A percentile compares a stretch with the other conserved stretches of the same genome.
phyloP scores from a whole-genome alignment of 108 stramenopile genomes.

The Skeletonema tropicum region DNA sequence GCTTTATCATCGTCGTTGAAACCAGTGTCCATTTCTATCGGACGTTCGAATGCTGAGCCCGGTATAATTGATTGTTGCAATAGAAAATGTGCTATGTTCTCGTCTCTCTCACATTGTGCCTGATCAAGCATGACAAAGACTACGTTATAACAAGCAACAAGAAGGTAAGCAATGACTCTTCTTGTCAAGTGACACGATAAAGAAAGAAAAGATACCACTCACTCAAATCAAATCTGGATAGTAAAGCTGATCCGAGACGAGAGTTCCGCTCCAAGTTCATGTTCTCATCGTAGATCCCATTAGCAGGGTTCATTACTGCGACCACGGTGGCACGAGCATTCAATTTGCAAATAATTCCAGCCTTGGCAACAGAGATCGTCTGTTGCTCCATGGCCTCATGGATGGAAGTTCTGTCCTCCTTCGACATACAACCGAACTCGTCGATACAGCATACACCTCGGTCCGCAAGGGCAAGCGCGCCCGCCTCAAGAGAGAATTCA shows the following conservation, averaged over 20 bases:
- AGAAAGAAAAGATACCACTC: not conserved
- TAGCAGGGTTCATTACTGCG: slow-evolving; percentile 93
- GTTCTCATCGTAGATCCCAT: slow-evolving; percentile 80
- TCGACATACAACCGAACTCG: slow-evolving; percentile 90
- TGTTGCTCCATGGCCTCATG: slow-evolving; percentile 99
- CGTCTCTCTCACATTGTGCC: slow-evolving; percentile 70
- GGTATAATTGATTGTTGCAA: slow-evolving; percentile 86
- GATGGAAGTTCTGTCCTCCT: slow-evolving; percentile 88
- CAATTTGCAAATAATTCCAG: slow-evolving; percentile 96
- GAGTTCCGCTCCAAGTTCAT: slow-evolving; percentile 87
- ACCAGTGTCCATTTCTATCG: slow-evolving; percentile 21
- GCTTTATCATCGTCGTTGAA: slow-evolving; percentile 25
- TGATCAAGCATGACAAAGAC: slow-evolving; percentile 84
- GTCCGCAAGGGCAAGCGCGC: slow-evolving; percentile 96
- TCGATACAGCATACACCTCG: slow-evolving; percentile 98
- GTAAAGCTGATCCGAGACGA: slow-evolving; percentile 91
- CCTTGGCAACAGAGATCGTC: slow-evolving; percentile 95
- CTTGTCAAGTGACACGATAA: no score
- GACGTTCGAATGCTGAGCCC: slow-evolving; percentile 44
- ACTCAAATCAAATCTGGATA: slow-evolving; percentile 96
- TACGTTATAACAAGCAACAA: not conserved
- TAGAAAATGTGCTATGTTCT: slow-evolving; percentile 85
- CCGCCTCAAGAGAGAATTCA: slow-evolving; percentile 97
- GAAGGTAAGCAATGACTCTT: not conserved
- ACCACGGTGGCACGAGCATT: slow-evolving; percentile 93